Percentiles rank a stretch among this genome's conserved stretches.
Evolutionary conservation across 257 asterid species (phyloP).

Genomic region (Eucommia ulmoides): DNA sequence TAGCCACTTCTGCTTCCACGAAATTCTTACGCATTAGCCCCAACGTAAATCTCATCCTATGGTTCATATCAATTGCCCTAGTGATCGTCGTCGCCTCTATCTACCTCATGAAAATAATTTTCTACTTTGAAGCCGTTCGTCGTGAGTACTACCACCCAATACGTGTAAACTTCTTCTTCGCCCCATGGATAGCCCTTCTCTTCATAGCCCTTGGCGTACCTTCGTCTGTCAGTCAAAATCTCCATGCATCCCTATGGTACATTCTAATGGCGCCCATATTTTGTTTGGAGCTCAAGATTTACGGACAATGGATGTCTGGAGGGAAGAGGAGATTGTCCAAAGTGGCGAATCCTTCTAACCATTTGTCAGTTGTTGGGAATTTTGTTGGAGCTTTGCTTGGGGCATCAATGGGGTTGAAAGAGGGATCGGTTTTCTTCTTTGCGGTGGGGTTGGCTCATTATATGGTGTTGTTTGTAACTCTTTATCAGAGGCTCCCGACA

Average conservation of each 20-base stretch:
- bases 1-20: slow-evolving; percentile 48
- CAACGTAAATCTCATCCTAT: slow-evolving; percentile 41
- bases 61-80: slow-evolving; percentile 53
- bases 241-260: slow-evolving; percentile 48
- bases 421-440: slow-evolving; percentile 80
- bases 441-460: slow-evolving; percentile 96
- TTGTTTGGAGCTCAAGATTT: slow-evolving; percentile 61
- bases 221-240: slow-evolving; percentile 23
- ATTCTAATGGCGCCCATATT: slow-evolving; percentile 63
- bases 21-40: slow-evolving; percentile 40
- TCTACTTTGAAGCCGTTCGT: slow-evolving; percentile 92
- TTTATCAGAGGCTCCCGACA: slow-evolving; percentile 88
- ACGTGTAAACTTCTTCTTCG: slow-evolving; percentile 87
- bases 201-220: slow-evolving; percentile 63
- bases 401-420: slow-evolving; percentile 74
- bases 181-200: slow-evolving; percentile 68
- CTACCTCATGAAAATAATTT: slow-evolving; percentile 43
- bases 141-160: slow-evolving; percentile 87
- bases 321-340: slow-evolving; percentile 76
- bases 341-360: slow-evolving; percentile 90
- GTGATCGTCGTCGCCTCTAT: slow-evolving; percentile 18
- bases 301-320: slow-evolving; percentile 98
- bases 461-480: slow-evolving; percentile 65
- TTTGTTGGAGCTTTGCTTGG: slow-evolving; percentile 89
- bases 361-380: slow-evolving; percentile 65